Percentiles rank a stretch among this genome's conserved stretches.
These are phyloP conservation scores for Talaromyces sp. DNA, from an alignment of 2,329 filamentous ascomycete genomes.

Conservation along the genomic window DNA sequence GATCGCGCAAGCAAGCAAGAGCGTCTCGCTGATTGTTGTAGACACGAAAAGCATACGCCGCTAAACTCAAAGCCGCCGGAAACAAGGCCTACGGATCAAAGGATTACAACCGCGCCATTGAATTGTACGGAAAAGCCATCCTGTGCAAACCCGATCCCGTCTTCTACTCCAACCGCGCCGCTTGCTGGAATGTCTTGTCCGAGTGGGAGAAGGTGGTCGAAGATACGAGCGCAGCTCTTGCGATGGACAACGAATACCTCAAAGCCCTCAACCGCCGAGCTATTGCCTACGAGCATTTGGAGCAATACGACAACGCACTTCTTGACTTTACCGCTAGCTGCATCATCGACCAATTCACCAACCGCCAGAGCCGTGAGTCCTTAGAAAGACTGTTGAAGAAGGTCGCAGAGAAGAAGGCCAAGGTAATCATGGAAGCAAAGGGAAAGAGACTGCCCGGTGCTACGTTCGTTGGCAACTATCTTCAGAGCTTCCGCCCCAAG, in stretches of 20 bases:
- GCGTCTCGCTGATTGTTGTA: slow-evolving; percentile 34
- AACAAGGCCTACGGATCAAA: slow-evolving; percentile 96
- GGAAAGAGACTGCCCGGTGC: slow-evolving; percentile 86
- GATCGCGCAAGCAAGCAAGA: not conserved
- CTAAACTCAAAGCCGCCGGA: slow-evolving; percentile 88
- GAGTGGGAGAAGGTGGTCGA: slow-evolving; percentile 96
- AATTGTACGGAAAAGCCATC: slow-evolving; percentile 92
- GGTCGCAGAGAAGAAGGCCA: slow-evolving; percentile 91
- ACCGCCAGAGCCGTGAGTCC: slow-evolving; percentile 79
- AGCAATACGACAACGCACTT: slow-evolving; percentile 87
- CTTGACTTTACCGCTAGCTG: slow-evolving; percentile 98
- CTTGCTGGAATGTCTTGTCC: slow-evolving; percentile 89
- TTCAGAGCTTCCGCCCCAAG: slow-evolving; percentile 92
- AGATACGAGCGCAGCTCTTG: slow-evolving; percentile 91
- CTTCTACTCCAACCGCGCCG: slow-evolving; percentile 97
- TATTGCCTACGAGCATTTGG: slow-evolving; percentile 92
- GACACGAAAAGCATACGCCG: slow-evolving; percentile 80
- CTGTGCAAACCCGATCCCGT: slow-evolving; percentile 96
- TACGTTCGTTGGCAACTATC: slow-evolving; percentile 96
- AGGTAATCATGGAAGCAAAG: slow-evolving; percentile 77
- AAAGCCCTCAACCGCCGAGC: slow-evolving; percentile 96
- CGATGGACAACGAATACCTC: slow-evolving; percentile 90
- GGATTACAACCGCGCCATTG: slow-evolving; percentile 89
- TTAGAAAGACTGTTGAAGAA: slow-evolving; percentile 95
- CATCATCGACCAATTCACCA: slow-evolving; percentile 97